Base-by-base conservation (phyloP, 257 asterid genomes). In the Haberlea rhodopensis region DNA sequence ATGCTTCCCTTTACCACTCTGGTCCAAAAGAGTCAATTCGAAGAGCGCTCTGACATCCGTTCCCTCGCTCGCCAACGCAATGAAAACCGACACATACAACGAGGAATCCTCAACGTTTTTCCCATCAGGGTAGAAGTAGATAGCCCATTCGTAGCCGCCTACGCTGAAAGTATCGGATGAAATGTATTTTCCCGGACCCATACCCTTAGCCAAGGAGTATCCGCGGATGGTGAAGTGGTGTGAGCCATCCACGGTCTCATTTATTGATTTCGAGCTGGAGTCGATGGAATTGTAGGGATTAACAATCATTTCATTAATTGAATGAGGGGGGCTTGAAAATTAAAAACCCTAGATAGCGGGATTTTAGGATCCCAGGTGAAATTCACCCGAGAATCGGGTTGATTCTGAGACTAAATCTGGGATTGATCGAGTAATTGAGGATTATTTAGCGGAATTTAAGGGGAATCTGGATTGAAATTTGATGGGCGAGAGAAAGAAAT, bases 141-240 rank as follows among this genome's bases (percentile, higher is more conserved):
- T 73, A 1, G 96, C 96, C 96, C 96, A 86, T 27, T 89, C 94
- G 57, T 82, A 83, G 19, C 94, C 96, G 10, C 96, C 95, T 21
- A 89, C 83, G 66, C 77, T 80, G 66, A 89, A 89, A 29, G 85
- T 84, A 19, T 89, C 96, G 70, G 94, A 84, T 11, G 89, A 68
- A 16, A 89, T 76, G 82, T 84, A 83, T 59, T 83, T 86, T 6
- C 96, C 95, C 15, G 86, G 76, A 20, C 96, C 96, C 84, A 89
- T 86, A 18, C 96, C 96, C 78, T 89, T 89, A 28, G 96, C 92
- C 71, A 89, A 63, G 1, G 96, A 89, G 87, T 89, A 89, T 1
- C 96, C 96, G 56, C 82, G 76, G 66, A 89, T 81, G 73, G 90
- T 87, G 83, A 89, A 87, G 53, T 79, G 75, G 81, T 89, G 96